These are phyloP conservation scores for Quercus glauca DNA, from an alignment of 306 rosid genomes.

Conservation along the genomic window DNA sequence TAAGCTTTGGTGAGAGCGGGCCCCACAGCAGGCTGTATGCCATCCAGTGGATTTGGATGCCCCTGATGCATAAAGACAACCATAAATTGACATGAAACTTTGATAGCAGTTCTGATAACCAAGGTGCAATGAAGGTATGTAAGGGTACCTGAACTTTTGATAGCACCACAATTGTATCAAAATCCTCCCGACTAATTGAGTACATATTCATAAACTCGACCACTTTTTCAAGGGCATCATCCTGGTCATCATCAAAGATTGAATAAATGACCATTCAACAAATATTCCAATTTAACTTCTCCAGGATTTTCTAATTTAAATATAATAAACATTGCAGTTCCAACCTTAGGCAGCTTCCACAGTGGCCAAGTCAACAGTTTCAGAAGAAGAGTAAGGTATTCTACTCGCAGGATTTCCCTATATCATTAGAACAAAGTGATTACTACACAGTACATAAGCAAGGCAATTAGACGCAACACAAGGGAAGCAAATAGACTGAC, in stretches of 20 bases:
- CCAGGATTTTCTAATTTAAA: constrained; percentile 4
- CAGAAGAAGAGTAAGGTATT: constrained; percentile 65
- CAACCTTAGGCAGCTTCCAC: constrained; percentile 69
- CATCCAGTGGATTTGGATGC: constrained; percentile 76
- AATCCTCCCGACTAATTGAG: constrained; percentile 85
- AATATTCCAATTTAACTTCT: constrained; percentile 17
- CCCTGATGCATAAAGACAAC: constrained; percentile 49
- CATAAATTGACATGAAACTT: constrained; percentile 1
- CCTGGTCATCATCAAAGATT: constrained; percentile 49
- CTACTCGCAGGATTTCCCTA: constrained; percentile 74
- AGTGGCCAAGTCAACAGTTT: constrained; percentile 74
- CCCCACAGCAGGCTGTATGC: constrained; percentile 67
- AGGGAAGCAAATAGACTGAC: neutral
- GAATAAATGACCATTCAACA: constrained; percentile 1
- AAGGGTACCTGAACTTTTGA: constrained; percentile 77
- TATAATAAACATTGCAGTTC: constrained; percentile 13
- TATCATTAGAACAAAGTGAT: constrained; percentile 25
- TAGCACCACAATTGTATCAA: constrained; percentile 73
- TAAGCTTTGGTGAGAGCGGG: constrained; percentile 87
- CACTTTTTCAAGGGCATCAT: constrained; percentile 78
- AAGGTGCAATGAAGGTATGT: constrained; percentile 2
- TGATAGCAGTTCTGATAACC: neutral
- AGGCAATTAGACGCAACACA: constrained; percentile 6
- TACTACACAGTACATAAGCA: neutral
- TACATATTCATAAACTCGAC: constrained; percentile 87